These are phyloP conservation scores for Calonectria ilicicola DNA, from an alignment of 2,329 filamentous ascomycete genomes.

Conservation along the genomic window DNA sequence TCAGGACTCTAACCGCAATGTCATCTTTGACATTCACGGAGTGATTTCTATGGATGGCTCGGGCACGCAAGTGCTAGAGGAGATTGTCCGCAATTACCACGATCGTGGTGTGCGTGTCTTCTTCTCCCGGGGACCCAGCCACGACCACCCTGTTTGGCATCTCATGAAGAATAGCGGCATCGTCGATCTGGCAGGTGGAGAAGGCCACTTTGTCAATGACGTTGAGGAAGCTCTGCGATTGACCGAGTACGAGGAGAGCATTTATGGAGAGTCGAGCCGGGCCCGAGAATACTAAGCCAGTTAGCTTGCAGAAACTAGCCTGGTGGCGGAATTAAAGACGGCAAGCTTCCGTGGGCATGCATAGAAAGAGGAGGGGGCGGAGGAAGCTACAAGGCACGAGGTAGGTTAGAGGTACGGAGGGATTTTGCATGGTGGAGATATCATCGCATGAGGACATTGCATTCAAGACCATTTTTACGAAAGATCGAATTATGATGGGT, in stretches of 20 bases:
- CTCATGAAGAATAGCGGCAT: slow-evolving; percentile 86
- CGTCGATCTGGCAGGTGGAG: slow-evolving; percentile 83
- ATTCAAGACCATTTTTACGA: slow-evolving; percentile 1
- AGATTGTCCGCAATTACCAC: slow-evolving; percentile 88
- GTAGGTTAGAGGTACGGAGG: neutral
- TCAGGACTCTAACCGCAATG: slow-evolving; percentile 86
- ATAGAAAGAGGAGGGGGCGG: neutral
- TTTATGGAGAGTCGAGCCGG: slow-evolving; percentile 41
- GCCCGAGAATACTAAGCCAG: slow-evolving; percentile 4
- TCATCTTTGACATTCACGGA: slow-evolving; percentile 98
- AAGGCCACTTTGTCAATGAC: slow-evolving; percentile 81
- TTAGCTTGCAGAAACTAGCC: neutral
- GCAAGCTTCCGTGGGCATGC: neutral
- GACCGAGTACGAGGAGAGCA: slow-evolving; percentile 77
- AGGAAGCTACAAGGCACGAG: neutral
- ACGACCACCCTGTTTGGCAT: slow-evolving; percentile 71
- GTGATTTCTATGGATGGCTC: slow-evolving; percentile 95
- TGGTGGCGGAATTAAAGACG: neutral
- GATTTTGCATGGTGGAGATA: neutral
- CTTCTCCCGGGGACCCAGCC: slow-evolving; percentile 69
- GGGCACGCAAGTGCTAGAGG: slow-evolving; percentile 88
- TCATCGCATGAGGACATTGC: neutral
- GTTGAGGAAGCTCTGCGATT: slow-evolving; percentile 87
- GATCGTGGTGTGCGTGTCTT: slow-evolving; percentile 81
- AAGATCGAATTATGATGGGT: neutral